Conservation (phyloP, 2,329 filamentous ascomycete genomes). For the Magnaporthiopsis poae region DNA sequence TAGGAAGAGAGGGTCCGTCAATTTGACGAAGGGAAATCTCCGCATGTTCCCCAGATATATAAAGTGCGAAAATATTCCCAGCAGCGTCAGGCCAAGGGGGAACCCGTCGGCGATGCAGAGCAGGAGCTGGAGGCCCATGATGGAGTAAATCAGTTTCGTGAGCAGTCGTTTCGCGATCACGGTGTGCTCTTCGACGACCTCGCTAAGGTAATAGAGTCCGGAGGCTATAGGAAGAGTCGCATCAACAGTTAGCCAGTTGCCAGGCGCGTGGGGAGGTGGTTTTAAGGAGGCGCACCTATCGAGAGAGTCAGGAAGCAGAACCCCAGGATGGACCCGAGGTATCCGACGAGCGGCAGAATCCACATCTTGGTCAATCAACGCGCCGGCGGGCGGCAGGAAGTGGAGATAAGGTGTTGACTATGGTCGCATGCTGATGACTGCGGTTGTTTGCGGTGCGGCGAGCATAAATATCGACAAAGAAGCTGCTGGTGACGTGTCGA, state of each 20-base stretch:
- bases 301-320: slow-evolving; percentile 91
- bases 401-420: not conserved
- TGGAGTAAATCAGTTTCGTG: slow-evolving; percentile 70
- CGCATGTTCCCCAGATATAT: slow-evolving; percentile 83
- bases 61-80: slow-evolving; percentile 72
- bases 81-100: slow-evolving; percentile 60
- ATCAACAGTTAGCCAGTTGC: slow-evolving; percentile 50
- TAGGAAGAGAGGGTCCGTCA: slow-evolving; percentile 79
- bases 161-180: slow-evolving; percentile 84
- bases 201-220: slow-evolving; percentile 96
- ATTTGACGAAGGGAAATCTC: slow-evolving; percentile 65
- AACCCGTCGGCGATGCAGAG: slow-evolving; percentile 79
- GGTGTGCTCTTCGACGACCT: slow-evolving; percentile 95
- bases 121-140: slow-evolving; percentile 64
- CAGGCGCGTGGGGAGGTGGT: slow-evolving; percentile 1
- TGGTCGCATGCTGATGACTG: not conserved
- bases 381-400: slow-evolving; percentile 2
- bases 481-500: not conserved
- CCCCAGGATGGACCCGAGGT: slow-evolving; percentile 74
- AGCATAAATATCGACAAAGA: not conserved
- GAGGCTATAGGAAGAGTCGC: slow-evolving; percentile 91
- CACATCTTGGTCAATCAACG: slow-evolving; percentile 54
- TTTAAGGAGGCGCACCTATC: slow-evolving; percentile 52
- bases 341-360: slow-evolving; percentile 87
- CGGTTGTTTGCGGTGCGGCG: not conserved